Conservation (phyloP, 768 basidiomycete species). For the Mycena vulgaris region DNA sequence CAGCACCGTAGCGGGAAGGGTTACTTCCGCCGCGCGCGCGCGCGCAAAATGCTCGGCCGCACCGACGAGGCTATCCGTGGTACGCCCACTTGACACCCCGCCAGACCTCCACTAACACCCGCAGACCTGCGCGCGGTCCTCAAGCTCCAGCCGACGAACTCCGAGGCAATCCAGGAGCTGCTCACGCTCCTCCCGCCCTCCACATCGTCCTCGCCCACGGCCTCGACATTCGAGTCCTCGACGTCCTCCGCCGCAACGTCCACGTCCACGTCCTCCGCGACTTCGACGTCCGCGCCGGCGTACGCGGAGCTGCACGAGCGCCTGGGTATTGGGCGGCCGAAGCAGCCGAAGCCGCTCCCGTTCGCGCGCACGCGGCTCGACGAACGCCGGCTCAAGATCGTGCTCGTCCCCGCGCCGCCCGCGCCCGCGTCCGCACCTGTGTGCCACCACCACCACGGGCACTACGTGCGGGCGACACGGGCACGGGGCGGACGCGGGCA, state of each 20-base stretch:
- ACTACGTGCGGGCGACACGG: neutral
- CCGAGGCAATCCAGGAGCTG: conserved; percentile 74
- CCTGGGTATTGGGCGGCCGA: conserved; percentile 57
- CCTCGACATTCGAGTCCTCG: conserved; percentile 17
- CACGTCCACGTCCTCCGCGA: conserved; percentile 10
- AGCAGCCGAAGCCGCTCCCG: conserved; percentile 63
- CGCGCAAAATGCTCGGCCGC: conserved; percentile 72
- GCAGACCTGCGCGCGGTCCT: conserved; percentile 75
- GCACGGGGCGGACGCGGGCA: conserved; percentile 6
- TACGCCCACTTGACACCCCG: conserved; percentile 38
- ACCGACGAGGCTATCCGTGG: conserved; percentile 75
- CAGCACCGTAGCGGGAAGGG: conserved; percentile 82
- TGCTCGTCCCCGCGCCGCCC: conserved; percentile 59
- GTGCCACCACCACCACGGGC: conserved; percentile 25
- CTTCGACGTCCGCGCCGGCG: conserved; percentile 13
- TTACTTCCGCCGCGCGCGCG: conserved; percentile 78
- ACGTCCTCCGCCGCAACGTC: conserved; percentile 34
- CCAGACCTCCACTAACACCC: neutral
- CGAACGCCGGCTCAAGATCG: conserved; percentile 68
- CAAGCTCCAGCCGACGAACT: conserved; percentile 74
- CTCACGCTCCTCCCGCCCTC: conserved; percentile 53
- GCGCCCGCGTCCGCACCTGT: conserved; percentile 31
- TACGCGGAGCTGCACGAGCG: conserved; percentile 45
- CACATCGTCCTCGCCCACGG: conserved; percentile 16
- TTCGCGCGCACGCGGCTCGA: conserved; percentile 68